phyloP scores from a whole-genome alignment of 345 rosid species.

The Eucalyptus camaldulensis region DNA sequence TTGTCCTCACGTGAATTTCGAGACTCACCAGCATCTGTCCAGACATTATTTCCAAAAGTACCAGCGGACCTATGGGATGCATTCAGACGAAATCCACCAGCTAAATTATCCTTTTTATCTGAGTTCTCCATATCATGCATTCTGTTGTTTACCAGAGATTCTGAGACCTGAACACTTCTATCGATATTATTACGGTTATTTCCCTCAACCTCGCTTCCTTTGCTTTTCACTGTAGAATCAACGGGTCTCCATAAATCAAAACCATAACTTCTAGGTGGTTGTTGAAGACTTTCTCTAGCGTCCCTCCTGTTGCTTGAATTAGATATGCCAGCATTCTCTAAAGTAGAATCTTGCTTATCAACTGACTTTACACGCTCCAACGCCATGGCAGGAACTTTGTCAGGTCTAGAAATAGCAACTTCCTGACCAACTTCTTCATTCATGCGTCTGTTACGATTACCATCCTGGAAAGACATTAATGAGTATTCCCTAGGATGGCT shows the following conservation, averaged over 20 bases:
- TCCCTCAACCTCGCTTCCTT: constrained; percentile 6
- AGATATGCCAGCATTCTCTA: constrained; percentile 11
- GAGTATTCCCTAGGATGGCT: constrained; percentile 16
- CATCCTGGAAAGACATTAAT: constrained; percentile 10
- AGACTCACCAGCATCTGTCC: constrained; percentile 34
- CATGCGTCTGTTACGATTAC: constrained; percentile 1
- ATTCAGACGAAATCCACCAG: constrained; percentile 15
- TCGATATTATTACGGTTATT: constrained; percentile 4
- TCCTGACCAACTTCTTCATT: constrained; percentile 8
- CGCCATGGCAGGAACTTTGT: constrained; percentile 21
- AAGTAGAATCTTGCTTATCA: constrained; percentile 23
- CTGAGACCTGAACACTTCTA: constrained; percentile 27
- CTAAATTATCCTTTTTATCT: constrained; percentile 16
- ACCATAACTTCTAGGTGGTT: constrained; percentile 9
- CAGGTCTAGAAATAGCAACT: constrained; percentile 22
- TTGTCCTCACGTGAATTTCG: constrained; percentile 23
- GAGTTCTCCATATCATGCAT: constrained; percentile 10
- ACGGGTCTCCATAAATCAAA: constrained; percentile 35
- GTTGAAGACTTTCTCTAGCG: constrained; percentile 22
- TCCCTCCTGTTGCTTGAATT: constrained; percentile 17
- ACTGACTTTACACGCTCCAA: constrained; percentile 17
- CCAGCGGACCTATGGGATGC: constrained; percentile 12
- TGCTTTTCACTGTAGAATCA: constrained; percentile 17
- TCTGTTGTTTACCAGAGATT: constrained; percentile 31
- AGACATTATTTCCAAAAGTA: constrained; percentile 22